Evolutionary conservation across 2,329 filamentous ascomycete genomes (phyloP), one percentile per base, ranked within the genome.

Genomic region (Aspergillus chevalieri): DNA sequence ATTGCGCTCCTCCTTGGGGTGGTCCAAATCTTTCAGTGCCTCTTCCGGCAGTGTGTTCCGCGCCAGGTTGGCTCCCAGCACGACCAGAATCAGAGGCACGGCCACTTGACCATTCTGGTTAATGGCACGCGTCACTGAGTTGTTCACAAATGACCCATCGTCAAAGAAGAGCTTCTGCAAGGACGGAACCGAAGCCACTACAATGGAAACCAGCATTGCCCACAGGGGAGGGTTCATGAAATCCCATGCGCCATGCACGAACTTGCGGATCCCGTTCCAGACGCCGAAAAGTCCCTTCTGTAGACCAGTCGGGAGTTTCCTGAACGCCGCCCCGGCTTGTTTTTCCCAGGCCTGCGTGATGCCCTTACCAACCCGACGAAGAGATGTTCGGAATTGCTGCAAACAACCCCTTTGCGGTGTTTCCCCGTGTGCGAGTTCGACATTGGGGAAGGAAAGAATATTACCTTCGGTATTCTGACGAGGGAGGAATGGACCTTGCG

Each of bases 181-280:
- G 1, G 75, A 65, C 0, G 93, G 93, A 5, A 96, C 81, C 0
- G 90, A 95, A 2, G 93, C 93, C 5, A 98, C 87, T 46, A 95
- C 73, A 43, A 97, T 85, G n/a, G 93, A 89, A 36, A 84, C 76
- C 30, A 97, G 75, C 93, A 98, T 97, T 26, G 93, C 91, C 90
- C 91, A 97, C 22, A 98, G 83, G 1, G 93, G 93, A 39, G 93
- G 92, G 70, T 97, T 97, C 92, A 98, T 97, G 68, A 96, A 95
- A 44, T 87, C 86, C 87, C 87, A 93, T 10, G 91, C 66, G 47
- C 90, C 90, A 44, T 71, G 72, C 57, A 81, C 70, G 58, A 88
- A 85, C 54, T 67, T 79, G 68, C 58, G 59, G 26, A 73, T 47
- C 39, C 67, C 70, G 28, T 62, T 67, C 42, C 67, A 72, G 15